Percentiles rank a stretch among this genome's conserved stretches.
Evolutionary conservation across 2,329 filamentous ascomycete species (phyloP).

Genomic region (Pyrenochaeta sp.): DNA sequence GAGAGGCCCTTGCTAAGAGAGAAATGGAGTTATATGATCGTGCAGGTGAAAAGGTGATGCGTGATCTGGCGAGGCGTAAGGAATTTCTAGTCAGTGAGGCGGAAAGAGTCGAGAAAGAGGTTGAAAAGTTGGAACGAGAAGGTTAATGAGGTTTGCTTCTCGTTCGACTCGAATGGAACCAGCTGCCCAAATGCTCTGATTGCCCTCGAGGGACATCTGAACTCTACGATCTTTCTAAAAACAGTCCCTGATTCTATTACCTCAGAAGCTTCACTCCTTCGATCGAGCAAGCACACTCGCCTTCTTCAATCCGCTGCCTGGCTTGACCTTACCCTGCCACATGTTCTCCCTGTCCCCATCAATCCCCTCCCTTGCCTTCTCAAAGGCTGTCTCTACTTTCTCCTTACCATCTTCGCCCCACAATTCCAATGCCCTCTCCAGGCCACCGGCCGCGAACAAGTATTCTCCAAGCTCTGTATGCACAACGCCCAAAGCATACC

Average conservation of each 20-base stretch:
- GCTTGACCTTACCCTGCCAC: slow-evolving; percentile 33
- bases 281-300: slow-evolving; percentile 29
- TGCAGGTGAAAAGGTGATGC: slow-evolving; percentile 45
- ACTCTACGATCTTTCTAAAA: too few relatives aligned
- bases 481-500: slow-evolving; percentile 37
- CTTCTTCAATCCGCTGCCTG: slow-evolving; percentile 31
- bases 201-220: too few relatives aligned
- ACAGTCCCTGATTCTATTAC: too few relatives aligned
- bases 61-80: slow-evolving; percentile 51
- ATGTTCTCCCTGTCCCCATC: slow-evolving; percentile 34
- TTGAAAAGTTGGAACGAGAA: slow-evolving; percentile 6
- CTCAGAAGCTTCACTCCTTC: background rate
- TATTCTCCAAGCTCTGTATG: slow-evolving; percentile 39
- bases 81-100: slow-evolving; percentile 39
- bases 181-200: too few relatives aligned
- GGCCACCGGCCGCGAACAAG: slow-evolving; percentile 43
- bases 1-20: slow-evolving; percentile 42
- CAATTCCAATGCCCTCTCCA: slow-evolving; percentile 38
- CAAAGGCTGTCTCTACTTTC: slow-evolving; percentile 34
- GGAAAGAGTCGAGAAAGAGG: slow-evolving; percentile 13
- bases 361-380: slow-evolving; percentile 34
- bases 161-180: too few relatives aligned
- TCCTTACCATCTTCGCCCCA: slow-evolving; percentile 14
- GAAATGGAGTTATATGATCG: slow-evolving; percentile 46
- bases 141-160: too few relatives aligned